These are phyloP conservation scores for Phytophthora pisi DNA, from an alignment of 352 stramenopile genomes.

Conservation along the genomic window DNA sequence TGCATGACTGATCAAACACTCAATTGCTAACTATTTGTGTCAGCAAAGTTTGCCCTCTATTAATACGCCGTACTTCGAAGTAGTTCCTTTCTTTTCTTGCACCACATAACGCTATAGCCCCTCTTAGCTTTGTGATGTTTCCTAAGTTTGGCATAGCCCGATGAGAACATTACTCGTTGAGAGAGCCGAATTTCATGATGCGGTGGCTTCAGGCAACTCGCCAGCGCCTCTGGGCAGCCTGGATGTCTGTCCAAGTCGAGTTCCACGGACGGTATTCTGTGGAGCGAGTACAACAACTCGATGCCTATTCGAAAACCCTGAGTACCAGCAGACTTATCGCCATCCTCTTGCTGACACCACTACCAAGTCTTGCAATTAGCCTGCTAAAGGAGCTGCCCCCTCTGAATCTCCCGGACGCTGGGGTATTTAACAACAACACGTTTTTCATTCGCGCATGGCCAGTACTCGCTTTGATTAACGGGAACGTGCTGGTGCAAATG, in stretches of 20 bases:
- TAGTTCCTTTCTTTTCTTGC: too few relatives aligned
- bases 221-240: background rate
- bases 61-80: too few relatives aligned
- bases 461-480: conserved; percentile 17
- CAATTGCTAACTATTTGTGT: too few relatives aligned
- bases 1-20: too few relatives aligned
- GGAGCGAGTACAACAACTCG: conserved; percentile 2
- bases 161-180: too few relatives aligned
- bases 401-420: conserved; percentile 19
- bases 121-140: too few relatives aligned
- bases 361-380: conserved; percentile 21
- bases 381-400: conserved; percentile 24
- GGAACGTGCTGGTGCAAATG: conserved; percentile 26
- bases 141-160: too few relatives aligned
- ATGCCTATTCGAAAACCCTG: conserved; percentile 4
- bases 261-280: conserved; percentile 33
- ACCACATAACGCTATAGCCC: too few relatives aligned
- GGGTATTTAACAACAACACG: conserved; percentile 16
- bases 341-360: conserved; percentile 20
- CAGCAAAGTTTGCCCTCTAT: too few relatives aligned
- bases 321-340: conserved; percentile 5
- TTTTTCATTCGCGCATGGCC: conserved; percentile 27
- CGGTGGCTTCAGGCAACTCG: background rate
- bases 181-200: background rate
- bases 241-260: conserved; percentile 20